Evolutionary conservation across 129 eudicot genomes (phyloP).

Genomic region (Erigeron canadensis): DNA sequence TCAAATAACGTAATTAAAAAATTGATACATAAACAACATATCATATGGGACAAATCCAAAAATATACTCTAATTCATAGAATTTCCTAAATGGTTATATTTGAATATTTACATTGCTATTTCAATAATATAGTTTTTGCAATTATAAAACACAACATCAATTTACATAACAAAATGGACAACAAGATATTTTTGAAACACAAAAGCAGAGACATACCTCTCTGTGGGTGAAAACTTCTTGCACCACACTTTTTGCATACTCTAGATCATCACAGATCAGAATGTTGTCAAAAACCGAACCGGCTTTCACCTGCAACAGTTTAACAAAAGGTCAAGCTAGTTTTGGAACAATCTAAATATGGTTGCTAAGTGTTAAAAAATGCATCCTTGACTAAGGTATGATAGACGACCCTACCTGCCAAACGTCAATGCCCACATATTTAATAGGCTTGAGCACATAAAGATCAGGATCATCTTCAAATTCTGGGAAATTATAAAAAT

Average conservation of each 20-base stretch:
- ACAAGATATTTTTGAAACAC: background rate
- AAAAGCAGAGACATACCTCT: slow-evolving; percentile 50
- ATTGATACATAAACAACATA: background rate
- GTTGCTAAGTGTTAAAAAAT: background rate
- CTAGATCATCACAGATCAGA: slow-evolving; percentile 85
- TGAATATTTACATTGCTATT: background rate
- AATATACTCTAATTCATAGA: background rate
- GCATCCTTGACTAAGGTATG: slow-evolving; percentile 14
- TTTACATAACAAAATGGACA: no score
- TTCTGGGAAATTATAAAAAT: slow-evolving; percentile 41
- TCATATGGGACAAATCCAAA: background rate
- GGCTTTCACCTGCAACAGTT: slow-evolving; percentile 74
- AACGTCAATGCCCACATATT: slow-evolving; percentile 91
- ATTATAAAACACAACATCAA: background rate
- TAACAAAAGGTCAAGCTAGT: background rate
- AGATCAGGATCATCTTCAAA: slow-evolving; percentile 99
- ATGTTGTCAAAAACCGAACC: slow-evolving; percentile 91
- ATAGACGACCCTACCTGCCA: slow-evolving; percentile 74
- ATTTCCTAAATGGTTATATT: background rate
- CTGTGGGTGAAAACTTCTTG: slow-evolving; percentile 73
- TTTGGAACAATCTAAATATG: background rate
- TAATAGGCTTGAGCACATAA: slow-evolving; percentile 88
- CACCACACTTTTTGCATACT: slow-evolving; percentile 78
- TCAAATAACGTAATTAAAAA: background rate
- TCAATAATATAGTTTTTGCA: background rate